These are phyloP conservation scores for Pseudonectria foliicola DNA, from an alignment of 2,329 filamentous ascomycete species.

Conservation along the genomic window DNA sequence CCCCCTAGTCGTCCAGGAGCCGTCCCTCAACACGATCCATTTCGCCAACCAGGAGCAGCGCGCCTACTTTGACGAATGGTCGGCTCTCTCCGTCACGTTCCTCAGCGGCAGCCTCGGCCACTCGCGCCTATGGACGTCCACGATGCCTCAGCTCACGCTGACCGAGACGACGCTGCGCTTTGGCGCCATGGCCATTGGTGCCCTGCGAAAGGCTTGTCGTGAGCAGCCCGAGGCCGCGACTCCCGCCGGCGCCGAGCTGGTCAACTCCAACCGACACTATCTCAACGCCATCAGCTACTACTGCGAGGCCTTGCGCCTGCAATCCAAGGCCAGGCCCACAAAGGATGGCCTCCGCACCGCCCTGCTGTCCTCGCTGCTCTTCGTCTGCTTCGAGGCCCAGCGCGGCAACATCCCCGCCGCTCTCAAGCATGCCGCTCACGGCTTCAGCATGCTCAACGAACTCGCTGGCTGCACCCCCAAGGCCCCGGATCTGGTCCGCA, in stretches of 20 bases:
- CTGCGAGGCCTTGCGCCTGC: constrained; percentile 33
- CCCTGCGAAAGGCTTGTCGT: constrained; percentile 28
- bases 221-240: constrained; percentile 14
- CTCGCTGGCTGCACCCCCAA: constrained; percentile 29
- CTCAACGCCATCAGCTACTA: constrained; percentile 34
- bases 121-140: constrained; percentile 31
- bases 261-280: constrained; percentile 28
- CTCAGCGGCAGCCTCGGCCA: constrained; percentile 28
- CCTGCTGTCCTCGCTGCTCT: constrained; percentile 32
- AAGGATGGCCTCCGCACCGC: constrained; percentile 32
- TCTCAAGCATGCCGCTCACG: constrained; percentile 33
- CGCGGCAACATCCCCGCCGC: constrained; percentile 33
- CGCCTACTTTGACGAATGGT: constrained; percentile 33
- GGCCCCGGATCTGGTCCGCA: constrained; percentile 29
- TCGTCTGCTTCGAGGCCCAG: constrained; percentile 35
- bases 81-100: constrained; percentile 26
- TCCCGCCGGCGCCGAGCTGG: constrained; percentile 11
- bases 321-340: constrained; percentile 29
- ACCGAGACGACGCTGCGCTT: constrained; percentile 31
- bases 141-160: constrained; percentile 33
- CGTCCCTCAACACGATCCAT: constrained; percentile 26
- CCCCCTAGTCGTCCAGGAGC: constrained; percentile 25
- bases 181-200: constrained; percentile 35
- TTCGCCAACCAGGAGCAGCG: constrained; percentile 29
- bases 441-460: constrained; percentile 34